Percentiles rank a stretch among this genome's conserved stretches.
phyloP scores from a whole-genome alignment of 805 yeast genomes.

The Saccharomycopsis guyanensis region DNA sequence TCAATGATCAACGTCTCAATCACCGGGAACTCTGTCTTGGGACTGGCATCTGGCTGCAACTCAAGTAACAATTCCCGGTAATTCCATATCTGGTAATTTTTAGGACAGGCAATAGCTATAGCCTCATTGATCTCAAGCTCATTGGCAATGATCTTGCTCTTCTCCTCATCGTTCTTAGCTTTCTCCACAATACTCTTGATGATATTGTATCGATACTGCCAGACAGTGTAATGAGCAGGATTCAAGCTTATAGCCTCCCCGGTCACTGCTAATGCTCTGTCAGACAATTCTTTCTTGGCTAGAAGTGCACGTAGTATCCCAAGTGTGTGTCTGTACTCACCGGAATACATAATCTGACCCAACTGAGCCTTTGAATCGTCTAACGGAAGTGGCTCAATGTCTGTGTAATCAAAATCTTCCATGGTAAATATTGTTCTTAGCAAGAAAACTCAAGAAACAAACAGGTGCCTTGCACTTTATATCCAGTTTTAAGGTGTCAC shows the following conservation, averaged over 20 bases:
- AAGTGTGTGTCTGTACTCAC: constrained; percentile 58
- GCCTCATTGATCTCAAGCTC: constrained; percentile 79
- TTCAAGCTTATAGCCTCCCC: constrained; percentile 53
- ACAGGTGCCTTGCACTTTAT: too few relatives aligned
- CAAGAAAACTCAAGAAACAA: too few relatives aligned
- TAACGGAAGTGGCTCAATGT: constrained; percentile 34
- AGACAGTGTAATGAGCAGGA: constrained; percentile 88
- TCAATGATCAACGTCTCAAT: constrained; percentile 60
- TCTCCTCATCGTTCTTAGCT: constrained; percentile 8
- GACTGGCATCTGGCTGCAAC: constrained; percentile 28
- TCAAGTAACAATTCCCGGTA: constrained; percentile 66
- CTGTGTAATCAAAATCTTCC: constrained; percentile 33
- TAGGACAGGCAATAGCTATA: constrained; percentile 67
- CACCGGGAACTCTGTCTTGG: constrained; percentile 57
- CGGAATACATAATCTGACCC: constrained; percentile 64
- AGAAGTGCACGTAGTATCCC: constrained; percentile 56
- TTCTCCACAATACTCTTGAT: constrained; percentile 32
- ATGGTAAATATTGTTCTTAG: too few relatives aligned
- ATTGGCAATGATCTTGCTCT: constrained; percentile 24
- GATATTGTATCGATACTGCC: constrained; percentile 64
- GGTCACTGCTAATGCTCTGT: constrained; percentile 65
- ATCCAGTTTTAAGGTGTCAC: too few relatives aligned
- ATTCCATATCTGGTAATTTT: constrained; percentile 97
- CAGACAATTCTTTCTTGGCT: constrained; percentile 51
- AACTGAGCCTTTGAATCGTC: constrained; percentile 39